Percentiles rank a stretch among this genome's conserved stretches.
Conservation (phyloP, 2,329 filamentous ascomycete species). For the Byssothecium circinans region DNA sequence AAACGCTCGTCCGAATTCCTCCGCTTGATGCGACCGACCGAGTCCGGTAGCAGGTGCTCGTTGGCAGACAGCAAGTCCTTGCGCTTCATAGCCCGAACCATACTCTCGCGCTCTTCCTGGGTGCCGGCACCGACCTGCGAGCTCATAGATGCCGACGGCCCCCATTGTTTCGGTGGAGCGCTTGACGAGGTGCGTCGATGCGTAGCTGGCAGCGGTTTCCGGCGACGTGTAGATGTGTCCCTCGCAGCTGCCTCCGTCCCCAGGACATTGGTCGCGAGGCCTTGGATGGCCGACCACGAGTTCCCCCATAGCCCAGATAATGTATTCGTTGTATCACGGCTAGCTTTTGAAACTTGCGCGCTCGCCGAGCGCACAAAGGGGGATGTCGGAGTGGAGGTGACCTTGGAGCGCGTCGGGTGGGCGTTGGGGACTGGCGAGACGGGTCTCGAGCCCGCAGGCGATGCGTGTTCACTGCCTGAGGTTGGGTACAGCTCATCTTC, state of each 20-base stretch:
- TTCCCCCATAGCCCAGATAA: constrained; percentile 51
- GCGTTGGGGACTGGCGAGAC: constrained; percentile 48
- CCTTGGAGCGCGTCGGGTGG: constrained; percentile 37
- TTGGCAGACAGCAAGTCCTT: constrained; percentile 51
- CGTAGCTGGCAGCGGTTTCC: constrained; percentile 32
- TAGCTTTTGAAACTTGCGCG: constrained; percentile 24
- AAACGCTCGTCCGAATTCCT: constrained; percentile 66
- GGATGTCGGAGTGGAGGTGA: constrained; percentile 30
- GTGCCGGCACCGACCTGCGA: constrained; percentile 49
- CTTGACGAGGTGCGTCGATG: constrained; percentile 40
- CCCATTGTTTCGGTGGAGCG: constrained; percentile 52
- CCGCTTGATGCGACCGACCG: constrained; percentile 59
- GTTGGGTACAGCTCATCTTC: constrained; percentile 47
- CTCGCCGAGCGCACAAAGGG: constrained; percentile 26
- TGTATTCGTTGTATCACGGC: constrained; percentile 26
- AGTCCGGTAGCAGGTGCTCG: constrained; percentile 46
- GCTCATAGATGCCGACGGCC: constrained; percentile 42
- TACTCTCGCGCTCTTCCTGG: constrained; percentile 49
- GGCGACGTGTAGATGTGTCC: constrained; percentile 29
- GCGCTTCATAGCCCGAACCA: constrained; percentile 54
- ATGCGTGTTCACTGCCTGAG: constrained; percentile 39
- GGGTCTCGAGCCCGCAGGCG: constrained; percentile 44
- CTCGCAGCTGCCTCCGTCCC: constrained; percentile 41
- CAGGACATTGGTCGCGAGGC: constrained; percentile 53
- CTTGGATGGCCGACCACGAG: constrained; percentile 53